phyloP scores from a whole-genome alignment of 257 asterid genomes.

The Solanum appendiculatum region DNA sequence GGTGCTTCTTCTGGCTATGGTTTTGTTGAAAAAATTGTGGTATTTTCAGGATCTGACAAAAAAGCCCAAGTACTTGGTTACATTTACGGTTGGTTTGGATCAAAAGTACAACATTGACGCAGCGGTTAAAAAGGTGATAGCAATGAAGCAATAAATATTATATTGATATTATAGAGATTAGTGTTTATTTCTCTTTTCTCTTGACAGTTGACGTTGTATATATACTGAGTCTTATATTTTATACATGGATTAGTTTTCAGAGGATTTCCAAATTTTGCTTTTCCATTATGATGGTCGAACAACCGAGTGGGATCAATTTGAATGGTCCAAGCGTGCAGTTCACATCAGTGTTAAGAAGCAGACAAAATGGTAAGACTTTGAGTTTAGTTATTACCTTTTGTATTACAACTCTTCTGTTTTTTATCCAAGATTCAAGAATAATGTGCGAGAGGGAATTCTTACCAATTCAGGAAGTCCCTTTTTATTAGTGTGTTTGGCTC shows the following conservation, averaged over 20 bases:
- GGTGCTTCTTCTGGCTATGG: not conserved
- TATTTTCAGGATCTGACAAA: slow-evolving; percentile 76
- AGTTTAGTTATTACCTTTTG: not conserved
- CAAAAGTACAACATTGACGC: slow-evolving; percentile 66
- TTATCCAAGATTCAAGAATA: not conserved
- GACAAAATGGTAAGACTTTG: slow-evolving; percentile 73
- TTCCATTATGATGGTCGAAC: slow-evolving; percentile 95
- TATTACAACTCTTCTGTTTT: not conserved
- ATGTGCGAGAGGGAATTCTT: not conserved
- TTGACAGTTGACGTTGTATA: not conserved
- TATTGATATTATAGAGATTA: not conserved
- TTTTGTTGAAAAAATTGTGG: not conserved
- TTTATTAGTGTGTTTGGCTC: not conserved
- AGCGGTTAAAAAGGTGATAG: slow-evolving; percentile 80
- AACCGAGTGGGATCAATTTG: slow-evolving; percentile 96
- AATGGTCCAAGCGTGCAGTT: slow-evolving; percentile 87
- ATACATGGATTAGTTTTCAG: slow-evolving; percentile 53
- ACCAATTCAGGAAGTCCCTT: not conserved
- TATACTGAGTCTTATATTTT: slow-evolving; percentile 11
- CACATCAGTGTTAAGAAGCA: slow-evolving; percentile 88
- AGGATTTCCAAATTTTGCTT: slow-evolving; percentile 91
- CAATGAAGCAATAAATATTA: not conserved
- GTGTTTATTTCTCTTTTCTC: not conserved
- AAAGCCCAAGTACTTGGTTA: slow-evolving; percentile 87
- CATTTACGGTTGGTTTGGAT: slow-evolving; percentile 87